Conservation (phyloP, 2,329 filamentous ascomycete species). For the Fusarium luffae region DNA sequence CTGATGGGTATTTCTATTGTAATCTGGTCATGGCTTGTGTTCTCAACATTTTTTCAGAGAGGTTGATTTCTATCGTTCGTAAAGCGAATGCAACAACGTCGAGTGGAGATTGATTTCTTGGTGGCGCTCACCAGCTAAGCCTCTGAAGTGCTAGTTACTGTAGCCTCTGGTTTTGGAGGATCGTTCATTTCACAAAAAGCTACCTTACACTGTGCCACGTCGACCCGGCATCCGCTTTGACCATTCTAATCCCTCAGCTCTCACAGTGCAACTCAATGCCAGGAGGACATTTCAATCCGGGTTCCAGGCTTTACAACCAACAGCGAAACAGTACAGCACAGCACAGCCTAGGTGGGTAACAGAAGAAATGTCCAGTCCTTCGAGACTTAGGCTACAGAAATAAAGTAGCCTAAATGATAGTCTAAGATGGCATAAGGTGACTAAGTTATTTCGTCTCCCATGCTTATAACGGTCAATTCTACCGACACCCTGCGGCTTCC, state of each 20-base stretch:
- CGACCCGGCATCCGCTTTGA: slow-evolving; percentile 6
- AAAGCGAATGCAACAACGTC: background rate
- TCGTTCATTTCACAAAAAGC: background rate
- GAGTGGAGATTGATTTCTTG: background rate
- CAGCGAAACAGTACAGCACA: background rate
- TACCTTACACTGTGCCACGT: slow-evolving; percentile 29
- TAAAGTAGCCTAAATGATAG: too few relatives aligned
- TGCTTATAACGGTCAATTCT: too few relatives aligned
- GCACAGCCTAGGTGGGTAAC: background rate
- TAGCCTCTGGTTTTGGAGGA: background rate
- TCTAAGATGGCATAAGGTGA: too few relatives aligned
- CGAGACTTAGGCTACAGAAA: too few relatives aligned
- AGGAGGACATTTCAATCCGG: background rate
- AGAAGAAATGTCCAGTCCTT: too few relatives aligned
- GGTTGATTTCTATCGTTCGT: background rate
- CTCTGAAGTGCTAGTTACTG: background rate
- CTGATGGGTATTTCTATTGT: background rate
- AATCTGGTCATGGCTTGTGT: background rate
- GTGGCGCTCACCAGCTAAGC: background rate
- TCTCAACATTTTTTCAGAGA: background rate
- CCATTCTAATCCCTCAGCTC: slow-evolving; percentile 10
- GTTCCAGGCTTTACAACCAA: background rate
- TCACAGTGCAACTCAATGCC: slow-evolving; percentile 20
- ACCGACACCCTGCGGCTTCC: background rate
- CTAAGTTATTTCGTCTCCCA: too few relatives aligned